Evolutionary conservation across 106 monocot species (phyloP), one percentile per base, ranked within the genome.

Genomic region (Acorus calamus): DNA sequence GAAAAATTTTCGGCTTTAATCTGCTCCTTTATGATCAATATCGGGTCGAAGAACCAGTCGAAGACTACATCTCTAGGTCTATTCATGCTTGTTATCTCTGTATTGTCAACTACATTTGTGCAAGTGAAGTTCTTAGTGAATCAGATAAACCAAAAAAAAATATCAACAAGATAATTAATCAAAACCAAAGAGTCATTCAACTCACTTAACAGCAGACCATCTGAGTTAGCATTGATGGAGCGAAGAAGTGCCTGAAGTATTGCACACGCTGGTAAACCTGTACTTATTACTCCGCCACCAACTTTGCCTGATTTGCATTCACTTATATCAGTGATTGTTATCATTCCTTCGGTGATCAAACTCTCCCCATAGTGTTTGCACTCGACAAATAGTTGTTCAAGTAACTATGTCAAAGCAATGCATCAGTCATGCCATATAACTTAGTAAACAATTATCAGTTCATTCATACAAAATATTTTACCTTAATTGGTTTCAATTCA

Each of bases 1-100:
- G 83, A 61, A 3, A 92, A 75, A 28, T 86, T 81, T 56, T 85
- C 83, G 42, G 75, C 76, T 53, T 50, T 83, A 7, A 98, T 88
- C 62, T 98, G 98, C 41, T 98, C 78, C 77, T 92, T 98, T 45
- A 98, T 74, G 54, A 92, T 65, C 83, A 98, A 48, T 8, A 98
- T 65, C 41, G 98, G 98, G 5, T 98, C 92, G 69, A 98, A 83
- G 67, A 98, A 98, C 79, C 80, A 98, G 57, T 92, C 88, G 14
- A 83, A 98, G 52, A 98, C 68, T 9, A 63, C 66, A 51, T 88
- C 82, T 67, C 79, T 87, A 2, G 92, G 96, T 62, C 81, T 78
- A 57, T 92, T 98, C 44, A 69, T 59, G 55, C 65, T 60, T 52
- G 92, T 92, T 77, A 98, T 59, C 76, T 78, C 83, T 11, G 83